Evolutionary conservation across 2,329 filamentous ascomycete genomes (phyloP), one percentile per base, ranked within the genome.

Genomic region (Catunica adiposa): DNA sequence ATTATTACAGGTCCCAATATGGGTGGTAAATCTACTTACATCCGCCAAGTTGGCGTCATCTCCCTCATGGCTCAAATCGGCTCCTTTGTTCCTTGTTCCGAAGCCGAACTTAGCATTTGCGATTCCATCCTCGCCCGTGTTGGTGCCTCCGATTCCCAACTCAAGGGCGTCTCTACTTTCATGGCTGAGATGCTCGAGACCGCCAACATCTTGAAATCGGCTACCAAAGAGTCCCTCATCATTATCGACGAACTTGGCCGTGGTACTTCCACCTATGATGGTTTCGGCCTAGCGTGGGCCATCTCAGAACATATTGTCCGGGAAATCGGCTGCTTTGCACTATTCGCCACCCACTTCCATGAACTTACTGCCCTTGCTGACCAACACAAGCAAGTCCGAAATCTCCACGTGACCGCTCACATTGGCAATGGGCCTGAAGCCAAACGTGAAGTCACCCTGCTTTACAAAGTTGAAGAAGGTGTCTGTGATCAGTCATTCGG

Each of bases 111-210:
- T 47, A 94, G 87, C 15, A 89, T 98, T 58, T 98, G 96, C 66
- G 92, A 98, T 71, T 92, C 88, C 60, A 95, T 98, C 59, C 83
- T 98, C 40, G 92, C 94, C 0, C 85, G 92, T 62, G 92, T 98
- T 0, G 92, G 94, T 44, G 94, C 92, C 5, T 92, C 86, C 62
- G 94, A 98, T 69, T 94, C 87, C 5, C 92, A 97, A 68, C 83
- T 98, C 60, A 97, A 97, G 70, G 92, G 92, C 37, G 92, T 98
- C 1, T 95, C 88, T 2, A 98, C 92, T 0, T 98, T 98, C 69
- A 98, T 98, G 94, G 92, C 92, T 1, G 92, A 98, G 71, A 98
- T 98, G 92, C 78, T 98, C 22, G 92, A 98, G 68, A 98, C 92
- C 1, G 89, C 92, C 62, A 97, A 97, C 66, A 98, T 98, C 61